Evolutionary conservation across 371 early-diverging fungal species (phyloP).

Genomic region (Nosema granulosis): DNA sequence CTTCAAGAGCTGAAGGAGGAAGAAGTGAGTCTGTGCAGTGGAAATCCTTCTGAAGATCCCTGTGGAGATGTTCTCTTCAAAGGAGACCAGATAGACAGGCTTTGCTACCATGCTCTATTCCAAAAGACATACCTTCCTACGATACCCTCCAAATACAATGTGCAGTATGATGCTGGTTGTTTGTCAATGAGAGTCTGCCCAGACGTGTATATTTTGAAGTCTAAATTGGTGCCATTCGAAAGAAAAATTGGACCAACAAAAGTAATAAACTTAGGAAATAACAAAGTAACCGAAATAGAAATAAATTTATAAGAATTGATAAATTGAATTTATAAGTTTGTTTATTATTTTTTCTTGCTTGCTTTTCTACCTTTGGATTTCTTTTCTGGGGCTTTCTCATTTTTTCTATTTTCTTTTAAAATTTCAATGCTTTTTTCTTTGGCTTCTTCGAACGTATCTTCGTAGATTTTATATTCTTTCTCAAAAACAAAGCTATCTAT

Average conservation of each 20-base stretch:
- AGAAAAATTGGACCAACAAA: conserved; percentile 37
- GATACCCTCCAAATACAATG: conserved; percentile 34
- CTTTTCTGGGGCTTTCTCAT: conserved; percentile 6
- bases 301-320: not conserved
- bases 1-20: conserved; percentile 31
- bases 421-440: conserved; percentile 11
- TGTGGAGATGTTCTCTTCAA: conserved; percentile 42
- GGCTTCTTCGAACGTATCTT: conserved; percentile 3
- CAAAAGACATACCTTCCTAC: conserved; percentile 56
- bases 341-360: conserved; percentile 28
- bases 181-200: conserved; percentile 46
- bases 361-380: not conserved
- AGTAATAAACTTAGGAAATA: conserved; percentile 52
- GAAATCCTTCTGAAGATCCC: not conserved
- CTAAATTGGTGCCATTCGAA: conserved; percentile 39
- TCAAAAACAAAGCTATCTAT: conserved; percentile 71
- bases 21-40: conserved; percentile 27
- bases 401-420: not conserved
- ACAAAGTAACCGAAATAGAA: no score
- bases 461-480: conserved; percentile 6
- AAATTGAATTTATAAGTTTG: not conserved
- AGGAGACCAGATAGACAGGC: conserved; percentile 25
- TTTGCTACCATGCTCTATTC: conserved; percentile 53
- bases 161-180: conserved; percentile 11
- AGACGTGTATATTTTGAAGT: conserved; percentile 51